Percentiles rank a stretch among this genome's conserved stretches.
Evolutionary conservation across 805 yeast genomes (phyloP).

Genomic region (Isabelozyma heimii): DNA sequence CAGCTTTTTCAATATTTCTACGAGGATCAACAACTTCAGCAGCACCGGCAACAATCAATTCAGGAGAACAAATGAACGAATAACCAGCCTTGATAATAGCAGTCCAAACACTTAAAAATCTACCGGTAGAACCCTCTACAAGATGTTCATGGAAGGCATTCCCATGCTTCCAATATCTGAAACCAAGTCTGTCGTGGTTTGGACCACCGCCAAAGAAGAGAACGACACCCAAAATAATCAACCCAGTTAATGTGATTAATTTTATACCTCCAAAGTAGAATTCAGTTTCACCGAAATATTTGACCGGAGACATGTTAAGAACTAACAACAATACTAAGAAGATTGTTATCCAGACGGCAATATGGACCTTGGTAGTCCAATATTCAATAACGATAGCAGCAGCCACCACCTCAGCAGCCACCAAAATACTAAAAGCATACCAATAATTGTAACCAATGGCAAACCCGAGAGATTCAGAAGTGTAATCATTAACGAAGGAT

Average conservation of each 20-base stretch:
- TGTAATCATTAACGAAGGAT: constrained; percentile 25
- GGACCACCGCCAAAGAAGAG: constrained; percentile 39
- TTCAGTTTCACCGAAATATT: constrained; percentile 35
- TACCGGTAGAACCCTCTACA: constrained; percentile 52
- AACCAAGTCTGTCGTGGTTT: constrained; percentile 42
- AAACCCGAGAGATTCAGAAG: constrained; percentile 28
- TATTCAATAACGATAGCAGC: constrained; percentile 32
- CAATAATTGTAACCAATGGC: constrained; percentile 34
- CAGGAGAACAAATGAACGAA: constrained; percentile 58
- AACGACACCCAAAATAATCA: constrained; percentile 32
- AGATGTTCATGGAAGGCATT: constrained; percentile 43
- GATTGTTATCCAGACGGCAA: constrained; percentile 41
- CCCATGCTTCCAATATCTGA: constrained; percentile 39
- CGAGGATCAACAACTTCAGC: constrained; percentile 63
- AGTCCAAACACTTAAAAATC: constrained; percentile 60
- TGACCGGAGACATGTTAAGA: constrained; percentile 28
- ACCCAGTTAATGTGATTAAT: constrained; percentile 27
- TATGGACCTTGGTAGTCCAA: constrained; percentile 29
- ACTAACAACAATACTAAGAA: constrained; percentile 22
- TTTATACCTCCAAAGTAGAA: constrained; percentile 33
- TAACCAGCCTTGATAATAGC: constrained; percentile 59
- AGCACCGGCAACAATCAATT: constrained; percentile 35
- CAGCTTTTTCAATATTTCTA: constrained; percentile 49
- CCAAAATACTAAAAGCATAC: constrained; percentile 31
- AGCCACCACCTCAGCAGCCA: constrained; percentile 36